phyloP scores from a whole-genome alignment of 2,329 filamentous ascomycete genomes.

The Talaromyces sp. region DNA sequence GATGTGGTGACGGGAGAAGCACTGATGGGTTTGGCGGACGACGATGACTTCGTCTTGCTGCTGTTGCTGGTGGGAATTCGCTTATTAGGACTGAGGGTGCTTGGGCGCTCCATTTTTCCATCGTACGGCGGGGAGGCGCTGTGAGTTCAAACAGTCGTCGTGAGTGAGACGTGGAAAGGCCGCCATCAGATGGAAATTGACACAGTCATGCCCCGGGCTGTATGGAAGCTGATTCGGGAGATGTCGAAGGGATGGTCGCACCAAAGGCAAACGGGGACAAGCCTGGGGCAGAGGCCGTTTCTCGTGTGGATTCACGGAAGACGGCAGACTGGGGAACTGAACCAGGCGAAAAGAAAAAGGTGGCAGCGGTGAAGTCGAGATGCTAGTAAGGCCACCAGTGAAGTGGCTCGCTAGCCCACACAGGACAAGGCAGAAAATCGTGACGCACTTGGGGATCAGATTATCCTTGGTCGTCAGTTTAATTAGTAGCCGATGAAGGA shows the following conservation, averaged over 20 bases:
- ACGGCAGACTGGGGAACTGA: neutral
- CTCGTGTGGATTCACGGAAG: neutral
- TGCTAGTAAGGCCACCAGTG: neutral
- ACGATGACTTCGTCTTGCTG: neutral
- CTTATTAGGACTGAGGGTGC: neutral
- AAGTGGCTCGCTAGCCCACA: neutral
- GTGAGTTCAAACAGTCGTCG: neutral
- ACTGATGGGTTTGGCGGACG: neutral
- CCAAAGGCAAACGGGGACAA: neutral
- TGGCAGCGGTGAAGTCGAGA: neutral
- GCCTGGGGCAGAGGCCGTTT: neutral
- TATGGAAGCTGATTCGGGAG: neutral
- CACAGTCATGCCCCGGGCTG: neutral
- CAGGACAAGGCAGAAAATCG: neutral
- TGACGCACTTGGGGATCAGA: neutral
- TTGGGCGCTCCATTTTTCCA: conserved; percentile 9
- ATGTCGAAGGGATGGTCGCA: neutral
- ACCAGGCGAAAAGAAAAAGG: neutral
- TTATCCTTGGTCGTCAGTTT: neutral
- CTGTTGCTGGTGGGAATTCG: neutral
- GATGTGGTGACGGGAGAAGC: neutral
- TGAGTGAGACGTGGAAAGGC: no score
- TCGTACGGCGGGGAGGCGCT: neutral
- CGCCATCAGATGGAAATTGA: neutral
- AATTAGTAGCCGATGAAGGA: neutral